Conservation (phyloP, 2,329 filamentous ascomycete genomes). For the Xylaria digitata region DNA sequence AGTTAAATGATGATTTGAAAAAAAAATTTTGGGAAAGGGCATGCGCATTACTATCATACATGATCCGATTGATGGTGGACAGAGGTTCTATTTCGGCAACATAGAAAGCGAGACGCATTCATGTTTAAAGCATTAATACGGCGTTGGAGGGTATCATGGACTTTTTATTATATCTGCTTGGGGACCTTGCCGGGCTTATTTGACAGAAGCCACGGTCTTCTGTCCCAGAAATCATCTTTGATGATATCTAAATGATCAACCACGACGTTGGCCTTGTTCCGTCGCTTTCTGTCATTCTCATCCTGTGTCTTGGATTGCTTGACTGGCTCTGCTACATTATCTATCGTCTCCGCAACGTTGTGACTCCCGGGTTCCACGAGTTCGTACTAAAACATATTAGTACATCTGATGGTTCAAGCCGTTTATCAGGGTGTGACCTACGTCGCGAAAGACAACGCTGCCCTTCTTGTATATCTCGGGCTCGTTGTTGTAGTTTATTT, state of each 20-base stretch:
- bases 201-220: conserved; percentile 83
- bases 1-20: conserved; percentile 32
- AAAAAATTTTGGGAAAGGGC: background rate
- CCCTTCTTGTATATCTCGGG: conserved; percentile 93
- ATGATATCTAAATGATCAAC: conserved; percentile 94
- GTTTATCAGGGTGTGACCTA: conserved; percentile 52
- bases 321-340: conserved; percentile 63
- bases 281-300: conserved; percentile 84
- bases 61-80: background rate
- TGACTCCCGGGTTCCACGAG: conserved; percentile 69
- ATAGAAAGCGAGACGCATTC: conserved; percentile 27
- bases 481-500: conserved; percentile 98
- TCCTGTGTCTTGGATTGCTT: conserved; percentile 80
- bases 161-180: conserved; percentile 59
- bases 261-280: conserved; percentile 82
- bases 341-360: conserved; percentile 59
- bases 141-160: conserved; percentile 35
- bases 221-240: conserved; percentile 92
- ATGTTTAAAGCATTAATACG: conserved; percentile 33
- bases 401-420: conserved; percentile 36
- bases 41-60: conserved; percentile 6
- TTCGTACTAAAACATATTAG: conserved; percentile 68
- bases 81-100: background rate
- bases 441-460: conserved; percentile 87
- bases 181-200: conserved; percentile 78